Conservation (phyloP, 2,329 filamentous ascomycete genomes). For the Pseudopyrenochaeta lycopersici region DNA sequence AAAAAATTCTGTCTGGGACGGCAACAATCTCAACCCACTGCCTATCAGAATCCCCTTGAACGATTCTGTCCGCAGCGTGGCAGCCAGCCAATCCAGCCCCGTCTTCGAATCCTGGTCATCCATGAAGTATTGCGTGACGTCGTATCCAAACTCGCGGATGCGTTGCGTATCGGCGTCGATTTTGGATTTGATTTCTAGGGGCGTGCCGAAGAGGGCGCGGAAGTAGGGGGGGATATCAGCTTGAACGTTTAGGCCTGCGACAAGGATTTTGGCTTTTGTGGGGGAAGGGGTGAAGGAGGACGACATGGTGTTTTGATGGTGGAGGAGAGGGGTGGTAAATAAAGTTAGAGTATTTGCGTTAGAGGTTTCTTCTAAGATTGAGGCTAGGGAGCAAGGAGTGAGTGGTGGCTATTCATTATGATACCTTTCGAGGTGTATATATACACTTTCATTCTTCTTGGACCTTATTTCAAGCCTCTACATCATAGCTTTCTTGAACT, state of each 20-base stretch:
- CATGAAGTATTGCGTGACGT: constrained; percentile 9
- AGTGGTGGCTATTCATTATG: no score
- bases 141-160: constrained; percentile 8
- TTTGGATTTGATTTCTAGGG: constrained; percentile 12
- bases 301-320: no score
- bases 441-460: no score
- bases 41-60: constrained; percentile 13
- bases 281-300: neutral
- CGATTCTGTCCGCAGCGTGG: neutral
- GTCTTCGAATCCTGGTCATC: constrained; percentile 1
- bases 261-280: constrained; percentile 6
- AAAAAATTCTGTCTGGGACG: constrained; percentile 6
- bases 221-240: constrained; percentile 6
- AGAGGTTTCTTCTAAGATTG: no score
- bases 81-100: constrained; percentile 7
- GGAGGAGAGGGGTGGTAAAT: no score
- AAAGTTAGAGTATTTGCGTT: no score
- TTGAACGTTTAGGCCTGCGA: constrained; percentile 3
- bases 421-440: no score
- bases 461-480: no score
- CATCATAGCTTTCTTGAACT: no score
- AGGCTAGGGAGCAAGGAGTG: no score
- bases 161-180: constrained; percentile 10
- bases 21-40: constrained; percentile 6
- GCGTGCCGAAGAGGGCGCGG: constrained; percentile 13